These are phyloP conservation scores for Cyclotella atomus DNA, from an alignment of 108 stramenopile genomes.

Conservation along the genomic window DNA sequence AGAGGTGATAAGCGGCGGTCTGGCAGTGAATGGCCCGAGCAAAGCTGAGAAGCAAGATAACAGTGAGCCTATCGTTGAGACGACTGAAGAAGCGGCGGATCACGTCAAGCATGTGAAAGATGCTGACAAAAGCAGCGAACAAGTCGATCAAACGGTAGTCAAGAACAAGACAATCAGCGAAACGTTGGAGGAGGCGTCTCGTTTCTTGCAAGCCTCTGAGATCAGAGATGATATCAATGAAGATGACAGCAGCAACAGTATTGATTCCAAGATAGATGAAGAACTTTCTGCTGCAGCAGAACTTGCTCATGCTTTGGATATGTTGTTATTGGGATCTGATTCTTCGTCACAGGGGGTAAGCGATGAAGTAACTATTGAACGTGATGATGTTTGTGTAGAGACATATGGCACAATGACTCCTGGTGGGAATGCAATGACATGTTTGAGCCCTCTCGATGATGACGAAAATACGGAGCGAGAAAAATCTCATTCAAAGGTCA, in stretches of 20 bases:
- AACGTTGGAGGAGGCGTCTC: conserved; percentile 2
- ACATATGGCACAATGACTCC: too few species aligned
- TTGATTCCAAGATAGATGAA: conserved; percentile 3
- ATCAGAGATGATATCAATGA: background rate
- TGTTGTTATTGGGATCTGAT: background rate
- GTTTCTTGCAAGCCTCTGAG: background rate
- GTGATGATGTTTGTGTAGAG: background rate
- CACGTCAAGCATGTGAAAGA: too few species aligned
- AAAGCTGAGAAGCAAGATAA: too few species aligned
- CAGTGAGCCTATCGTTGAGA: too few species aligned
- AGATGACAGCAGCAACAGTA: background rate
- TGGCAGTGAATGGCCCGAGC: too few species aligned
- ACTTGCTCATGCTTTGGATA: conserved; percentile 8
- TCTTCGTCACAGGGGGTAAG: too few species aligned
- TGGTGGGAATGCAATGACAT: too few species aligned
- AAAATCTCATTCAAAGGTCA: too few species aligned
- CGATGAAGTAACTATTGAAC: too few species aligned
- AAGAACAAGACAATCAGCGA: background rate
- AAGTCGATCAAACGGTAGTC: too few species aligned
- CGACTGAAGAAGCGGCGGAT: too few species aligned
- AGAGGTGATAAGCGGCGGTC: too few species aligned
- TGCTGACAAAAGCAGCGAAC: background rate
- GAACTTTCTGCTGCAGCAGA: background rate
- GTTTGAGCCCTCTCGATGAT: background rate
- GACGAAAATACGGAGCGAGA: background rate